Evolutionary conservation across 306 rosid species (phyloP), one percentile per base, ranked within the genome.

Genomic region (Sesbania bispinosa): DNA sequence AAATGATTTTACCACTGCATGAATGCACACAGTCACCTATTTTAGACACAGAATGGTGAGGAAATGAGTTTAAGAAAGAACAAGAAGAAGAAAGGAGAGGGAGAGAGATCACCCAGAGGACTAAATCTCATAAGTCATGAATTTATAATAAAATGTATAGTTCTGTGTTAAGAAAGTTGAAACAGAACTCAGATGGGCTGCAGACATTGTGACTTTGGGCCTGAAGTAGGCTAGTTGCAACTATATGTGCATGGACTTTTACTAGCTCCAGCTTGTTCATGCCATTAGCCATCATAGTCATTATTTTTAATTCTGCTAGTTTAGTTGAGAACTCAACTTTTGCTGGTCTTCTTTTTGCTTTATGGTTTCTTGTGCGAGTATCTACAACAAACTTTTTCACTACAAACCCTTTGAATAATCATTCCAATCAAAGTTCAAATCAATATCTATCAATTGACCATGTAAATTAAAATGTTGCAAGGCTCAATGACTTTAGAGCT

Each of bases 361-460:
- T 38, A 0, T 6, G 1, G 0, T 11, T 20, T 26, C 32, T 38
- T 10, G 60, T 42, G 55, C 41, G 15, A 43, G 4, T 20, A 59
- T 63, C n/a, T 48, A 48, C 6, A 18, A 32, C 7, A 63, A 16
- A 13, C 38, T 30, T 33, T 64, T 19, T 20, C 45, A 18, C 42
- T n/a, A 21, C 7, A 53, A 69, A 53, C 26, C 42, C 32, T 46
- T 7, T 33, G 20, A 48, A 65, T 26, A 59, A 43, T 32, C 29
- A 52, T 67, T 60, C 30, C 63, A 26, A 52, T 43, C 32, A 47
- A 61, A 42, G 30, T 46, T 62, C 20, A 71, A 45, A 65, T 54
- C 8, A n/a, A 36, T 62, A 41, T 30, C 72, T 41, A 29, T 32
- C 76, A 47, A 60, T 68, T 46, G 10, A 42, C 10, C 16, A 20